Conservation (phyloP, 1,284 basidiomycete species). For the Puccinia polysora region DNA sequence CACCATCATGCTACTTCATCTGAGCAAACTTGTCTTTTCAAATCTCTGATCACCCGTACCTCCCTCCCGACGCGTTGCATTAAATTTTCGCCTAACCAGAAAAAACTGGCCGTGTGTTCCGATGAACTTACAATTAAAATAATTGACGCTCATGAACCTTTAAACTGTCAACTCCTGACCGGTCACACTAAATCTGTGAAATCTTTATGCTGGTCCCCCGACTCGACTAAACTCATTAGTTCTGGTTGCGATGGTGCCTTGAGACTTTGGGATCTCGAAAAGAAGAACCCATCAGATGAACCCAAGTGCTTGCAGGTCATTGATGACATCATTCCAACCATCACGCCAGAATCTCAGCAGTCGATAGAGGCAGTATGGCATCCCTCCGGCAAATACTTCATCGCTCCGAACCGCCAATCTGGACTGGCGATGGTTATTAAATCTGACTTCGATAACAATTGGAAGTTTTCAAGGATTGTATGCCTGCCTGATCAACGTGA, state of each 20-base stretch:
- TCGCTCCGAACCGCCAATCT: conserved; percentile 65
- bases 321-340: conserved; percentile 44
- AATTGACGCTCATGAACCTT: conserved; percentile 69
- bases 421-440: conserved; percentile 22
- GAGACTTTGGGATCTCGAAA: conserved; percentile 75
- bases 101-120: conserved; percentile 12
- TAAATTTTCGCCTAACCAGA: conserved; percentile 1
- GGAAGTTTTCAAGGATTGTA: not conserved
- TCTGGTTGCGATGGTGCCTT: conserved; percentile 80
- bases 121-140: conserved; percentile 81
- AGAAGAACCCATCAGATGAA: conserved; percentile 16
- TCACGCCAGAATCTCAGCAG: conserved; percentile 35
- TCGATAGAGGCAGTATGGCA: conserved; percentile 81
- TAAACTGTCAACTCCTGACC: conserved; percentile 63
- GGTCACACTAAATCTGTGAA: conserved; percentile 74
- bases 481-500: conserved; percentile 7
- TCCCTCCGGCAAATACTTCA: conserved; percentile 80
- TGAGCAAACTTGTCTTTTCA: conserved; percentile 73
- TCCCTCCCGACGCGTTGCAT: conserved; percentile 33
- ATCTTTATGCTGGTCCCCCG: conserved; percentile 83
- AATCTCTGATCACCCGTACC: conserved; percentile 45
- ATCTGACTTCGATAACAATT: conserved; percentile 6
- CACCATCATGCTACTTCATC: conserved; percentile 54
- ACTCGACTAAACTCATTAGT: conserved; percentile 68
- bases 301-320: not conserved